These are phyloP conservation scores for Chaetomium fimeti DNA, from an alignment of 495 filamentous ascomycete species.

Conservation along the genomic window DNA sequence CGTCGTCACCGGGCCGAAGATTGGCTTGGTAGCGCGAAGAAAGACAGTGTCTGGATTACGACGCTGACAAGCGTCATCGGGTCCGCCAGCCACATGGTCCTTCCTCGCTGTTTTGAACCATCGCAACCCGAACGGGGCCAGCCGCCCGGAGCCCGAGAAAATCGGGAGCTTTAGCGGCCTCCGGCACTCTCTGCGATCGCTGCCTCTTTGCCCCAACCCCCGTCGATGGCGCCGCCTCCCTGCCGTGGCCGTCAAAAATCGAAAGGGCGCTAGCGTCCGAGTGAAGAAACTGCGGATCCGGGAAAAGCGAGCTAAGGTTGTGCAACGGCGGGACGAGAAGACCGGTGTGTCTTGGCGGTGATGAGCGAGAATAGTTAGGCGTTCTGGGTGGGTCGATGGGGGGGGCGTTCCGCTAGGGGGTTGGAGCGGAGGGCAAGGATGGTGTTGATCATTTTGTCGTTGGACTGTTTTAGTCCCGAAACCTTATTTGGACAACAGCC, in stretches of 20 bases:
- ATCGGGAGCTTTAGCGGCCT: background rate
- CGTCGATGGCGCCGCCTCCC: background rate
- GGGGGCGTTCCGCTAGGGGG: background rate
- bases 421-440: conserved; percentile 14
- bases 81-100: background rate
- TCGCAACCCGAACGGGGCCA: too few species aligned
- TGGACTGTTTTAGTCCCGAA: conserved; percentile 24
- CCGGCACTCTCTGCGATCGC: background rate
- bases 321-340: conserved; percentile 16
- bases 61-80: too few species aligned
- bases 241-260: background rate
- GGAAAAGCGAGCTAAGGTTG: conserved; percentile 12
- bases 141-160: background rate
- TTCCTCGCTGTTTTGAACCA: background rate
- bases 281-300: conserved; percentile 1
- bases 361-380: conserved; percentile 1
- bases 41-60: too few species aligned
- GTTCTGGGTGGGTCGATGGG: conserved; percentile 1
- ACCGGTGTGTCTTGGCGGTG: conserved; percentile 18
- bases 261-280: background rate
- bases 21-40: too few species aligned
- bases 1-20: background rate
- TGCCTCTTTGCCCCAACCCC: background rate
- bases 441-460: conserved; percentile 17
- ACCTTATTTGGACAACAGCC: conserved; percentile 32